phyloP scores from a whole-genome alignment of 345 rosid genomes.

The Litchi chinensis region DNA sequence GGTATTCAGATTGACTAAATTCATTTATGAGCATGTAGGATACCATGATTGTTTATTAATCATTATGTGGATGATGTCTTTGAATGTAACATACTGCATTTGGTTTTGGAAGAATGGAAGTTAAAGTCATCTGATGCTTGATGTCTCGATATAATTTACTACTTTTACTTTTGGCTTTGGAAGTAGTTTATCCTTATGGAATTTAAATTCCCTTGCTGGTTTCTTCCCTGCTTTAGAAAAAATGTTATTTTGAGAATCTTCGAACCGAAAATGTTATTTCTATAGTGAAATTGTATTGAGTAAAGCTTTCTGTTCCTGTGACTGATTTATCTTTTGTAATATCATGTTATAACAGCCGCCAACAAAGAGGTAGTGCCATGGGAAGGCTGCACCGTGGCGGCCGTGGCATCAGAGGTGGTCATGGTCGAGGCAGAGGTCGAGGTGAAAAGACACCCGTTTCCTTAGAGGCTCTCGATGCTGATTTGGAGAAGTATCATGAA shows the following conservation, averaged over 20 bases:
- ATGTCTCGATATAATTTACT: background rate
- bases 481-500: conserved; percentile 58
- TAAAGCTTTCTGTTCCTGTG: background rate
- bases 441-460: conserved; percentile 40
- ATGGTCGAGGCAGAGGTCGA: conserved; percentile 39
- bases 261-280: background rate
- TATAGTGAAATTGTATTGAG: background rate
- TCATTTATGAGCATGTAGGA: background rate
- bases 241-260: no score
- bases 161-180: background rate
- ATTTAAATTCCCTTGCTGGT: background rate
- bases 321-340: conserved; percentile 9
- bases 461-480: conserved; percentile 64
- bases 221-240: background rate
- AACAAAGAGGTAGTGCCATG: conserved; percentile 40
- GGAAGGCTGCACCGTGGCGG: conserved; percentile 48
- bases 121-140: no score
- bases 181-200: background rate
- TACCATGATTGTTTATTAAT: background rate
- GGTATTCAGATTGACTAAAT: background rate
- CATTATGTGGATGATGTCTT: background rate
- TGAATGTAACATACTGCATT: background rate
- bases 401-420: conserved; percentile 39
- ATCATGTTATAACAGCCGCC: conserved; percentile 31
- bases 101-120: no score